Evolutionary conservation across 495 filamentous ascomycete genomes (phyloP), one percentile per base, ranked within the genome.

Genomic region (Aspergillus nidulans): DNA sequence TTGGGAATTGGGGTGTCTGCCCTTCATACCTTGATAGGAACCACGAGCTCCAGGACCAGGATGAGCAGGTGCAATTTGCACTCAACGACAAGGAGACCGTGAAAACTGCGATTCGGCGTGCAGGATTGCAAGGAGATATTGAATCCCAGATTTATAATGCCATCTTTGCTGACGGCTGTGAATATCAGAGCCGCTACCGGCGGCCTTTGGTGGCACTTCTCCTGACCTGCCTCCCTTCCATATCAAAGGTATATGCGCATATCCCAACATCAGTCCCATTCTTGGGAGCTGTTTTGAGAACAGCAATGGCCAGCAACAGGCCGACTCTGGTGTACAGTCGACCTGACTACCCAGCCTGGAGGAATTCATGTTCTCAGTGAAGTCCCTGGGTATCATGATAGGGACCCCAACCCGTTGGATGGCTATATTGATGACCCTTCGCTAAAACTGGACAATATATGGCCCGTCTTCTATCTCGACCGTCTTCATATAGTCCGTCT

Each of bases 191-290:
- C 20, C 32, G 26, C 18, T 41, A 54, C 24, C 52, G 52, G 42
- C 44, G 53, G n/a, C 53, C 52, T 10, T 21, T 54, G 24, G 23
- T 54, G 18, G 42, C 52, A 10, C 52, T 54, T 38, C 52, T 54
- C 7, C 28, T 54, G 6, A 12, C 42, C 5, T 20, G 52, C 20
- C 13, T 54, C 19, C 42, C 41, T 4, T 16, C 19, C 5, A 28
- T 47, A 12, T 38, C 16, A 25, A 54, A 10, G 28, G 41, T 54
- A 25, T 47, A 46, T 54, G 52, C 52, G 18, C 52, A 54, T 26
- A 12, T 54, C 25, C 52, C 52, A 13, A 42, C 28, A 2, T 26
- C 18, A 20, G 52, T 47, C 6, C 30, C 42, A 18, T 54, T 54
- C 18, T 32, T 54, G 13, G 13, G 13, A 12, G 42, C n/a, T 38